phyloP scores from a whole-genome alignment of 306 rosid species.

The Cicer arietinum region DNA sequence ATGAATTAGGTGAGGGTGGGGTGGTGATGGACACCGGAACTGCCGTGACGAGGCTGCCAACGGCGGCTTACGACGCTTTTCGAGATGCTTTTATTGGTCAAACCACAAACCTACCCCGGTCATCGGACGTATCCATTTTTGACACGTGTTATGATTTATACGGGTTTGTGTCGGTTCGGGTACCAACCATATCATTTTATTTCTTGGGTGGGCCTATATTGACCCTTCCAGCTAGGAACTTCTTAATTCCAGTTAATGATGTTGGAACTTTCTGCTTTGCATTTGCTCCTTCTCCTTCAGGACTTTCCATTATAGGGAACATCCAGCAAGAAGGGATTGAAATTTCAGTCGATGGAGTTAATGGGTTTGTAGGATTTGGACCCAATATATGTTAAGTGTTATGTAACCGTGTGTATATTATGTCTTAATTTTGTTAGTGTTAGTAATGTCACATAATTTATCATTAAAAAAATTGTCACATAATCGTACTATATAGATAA shows the following conservation, averaged over 20 bases:
- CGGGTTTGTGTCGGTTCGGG: slow-evolving; percentile 90
- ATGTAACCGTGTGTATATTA: slow-evolving; percentile 17
- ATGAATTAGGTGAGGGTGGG: slow-evolving; percentile 73
- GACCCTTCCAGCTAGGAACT: slow-evolving; percentile 87
- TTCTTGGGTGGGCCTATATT: slow-evolving; percentile 82
- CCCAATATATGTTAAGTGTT: slow-evolving; percentile 71
- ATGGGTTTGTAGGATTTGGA: slow-evolving; percentile 93
- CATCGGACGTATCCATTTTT: slow-evolving; percentile 71
- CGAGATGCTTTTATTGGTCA: slow-evolving; percentile 67
- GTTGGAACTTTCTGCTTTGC: slow-evolving; percentile 90
- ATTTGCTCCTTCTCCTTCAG: slow-evolving; percentile 71
- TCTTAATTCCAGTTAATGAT: slow-evolving; percentile 80
- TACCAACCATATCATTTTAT: slow-evolving; percentile 88
- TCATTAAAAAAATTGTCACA: too few relatives aligned
- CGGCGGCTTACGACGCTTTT: slow-evolving; percentile 66
- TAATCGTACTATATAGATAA: slow-evolving; percentile 26
- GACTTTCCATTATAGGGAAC: slow-evolving; percentile 86
- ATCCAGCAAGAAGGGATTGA: slow-evolving; percentile 95
- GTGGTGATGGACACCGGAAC: slow-evolving; percentile 98
- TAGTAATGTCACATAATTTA: slow-evolving; percentile 38
- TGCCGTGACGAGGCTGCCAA: slow-evolving; percentile 83
- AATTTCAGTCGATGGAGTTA: slow-evolving; percentile 83
- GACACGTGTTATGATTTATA: slow-evolving; percentile 77
- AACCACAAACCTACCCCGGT: slow-evolving; percentile 77
- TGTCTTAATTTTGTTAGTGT: slow-evolving; percentile 47